Conservation (phyloP, 2,329 filamentous ascomycete genomes). For the Alternaria postmessia region DNA sequence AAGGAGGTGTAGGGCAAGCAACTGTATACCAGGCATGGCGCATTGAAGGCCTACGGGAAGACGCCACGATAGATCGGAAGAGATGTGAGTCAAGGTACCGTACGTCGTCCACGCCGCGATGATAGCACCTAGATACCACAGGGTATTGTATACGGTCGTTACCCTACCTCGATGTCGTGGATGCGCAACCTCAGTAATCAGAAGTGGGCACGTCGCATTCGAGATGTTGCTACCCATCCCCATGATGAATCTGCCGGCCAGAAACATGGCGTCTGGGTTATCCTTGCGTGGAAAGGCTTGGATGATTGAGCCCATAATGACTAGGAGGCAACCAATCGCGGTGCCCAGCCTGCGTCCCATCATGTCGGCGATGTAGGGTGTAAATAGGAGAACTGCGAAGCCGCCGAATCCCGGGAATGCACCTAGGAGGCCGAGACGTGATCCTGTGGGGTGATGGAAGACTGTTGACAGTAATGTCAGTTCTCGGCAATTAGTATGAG, state of each 20-base stretch:
- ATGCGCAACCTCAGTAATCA: constrained; percentile 66
- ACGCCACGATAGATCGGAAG: not conserved
- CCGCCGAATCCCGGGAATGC: not conserved
- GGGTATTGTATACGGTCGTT: constrained; percentile 62
- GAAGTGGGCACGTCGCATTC: constrained; percentile 59
- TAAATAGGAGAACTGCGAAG: not conserved
- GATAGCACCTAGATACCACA: constrained; percentile 41
- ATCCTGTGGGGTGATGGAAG: constrained; percentile 23
- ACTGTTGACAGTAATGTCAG: not conserved
- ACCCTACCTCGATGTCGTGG: constrained; percentile 66
- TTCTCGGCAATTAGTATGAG: not conserved
- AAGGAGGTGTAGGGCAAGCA: not conserved
- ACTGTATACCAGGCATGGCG: not conserved
- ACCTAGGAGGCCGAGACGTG: constrained; percentile 23
- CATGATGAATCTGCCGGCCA: not conserved
- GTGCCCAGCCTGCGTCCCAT: constrained; percentile 11
- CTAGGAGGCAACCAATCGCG: constrained; percentile 42
- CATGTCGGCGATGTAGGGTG: not conserved
- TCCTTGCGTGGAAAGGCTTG: constrained; percentile 50
- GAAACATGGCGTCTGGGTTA: not conserved
- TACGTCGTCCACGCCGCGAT: constrained; percentile 31
- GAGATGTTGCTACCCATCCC: constrained; percentile 49
- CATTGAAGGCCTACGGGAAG: constrained; percentile 59
- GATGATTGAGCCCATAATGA: constrained; percentile 59
- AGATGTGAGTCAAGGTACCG: constrained; percentile 13